Conservation (phyloP, 2,329 filamentous ascomycete genomes). For the Pseudogymnoascus verrucosus region DNA sequence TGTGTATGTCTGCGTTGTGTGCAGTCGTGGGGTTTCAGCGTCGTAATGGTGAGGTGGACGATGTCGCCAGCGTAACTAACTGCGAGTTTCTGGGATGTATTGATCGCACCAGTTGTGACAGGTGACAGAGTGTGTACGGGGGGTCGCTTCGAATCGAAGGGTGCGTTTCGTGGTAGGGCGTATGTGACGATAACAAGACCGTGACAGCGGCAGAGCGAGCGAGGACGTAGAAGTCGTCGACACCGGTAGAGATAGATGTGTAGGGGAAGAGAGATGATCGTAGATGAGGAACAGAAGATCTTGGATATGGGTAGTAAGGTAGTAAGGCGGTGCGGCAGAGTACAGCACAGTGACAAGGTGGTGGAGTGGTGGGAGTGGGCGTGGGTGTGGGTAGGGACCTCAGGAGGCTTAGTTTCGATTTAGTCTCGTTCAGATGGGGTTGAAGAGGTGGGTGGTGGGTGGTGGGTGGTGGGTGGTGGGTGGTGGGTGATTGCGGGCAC, state of each 20-base stretch:
- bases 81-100: not conserved
- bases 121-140: not conserved
- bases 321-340: slow-evolving; percentile 9
- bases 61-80: not conserved
- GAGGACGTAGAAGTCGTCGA: not conserved
- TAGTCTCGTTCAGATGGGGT: slow-evolving; percentile 1
- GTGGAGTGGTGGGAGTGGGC: not conserved
- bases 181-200: not conserved
- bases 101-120: not conserved
- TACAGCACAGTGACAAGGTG: slow-evolving; percentile 5
- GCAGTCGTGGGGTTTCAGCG: not conserved
- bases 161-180: not conserved
- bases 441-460: not conserved
- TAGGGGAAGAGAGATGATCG: not conserved
- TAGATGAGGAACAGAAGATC: slow-evolving; percentile 3
- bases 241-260: not conserved
- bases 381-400: not conserved
- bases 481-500: slow-evolving; percentile 5
- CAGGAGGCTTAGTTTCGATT: slow-evolving; percentile 7
- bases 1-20: not conserved
- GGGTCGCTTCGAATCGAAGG: not conserved
- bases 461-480: slow-evolving; percentile 1
- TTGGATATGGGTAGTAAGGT: slow-evolving; percentile 5
- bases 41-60: not conserved
- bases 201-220: not conserved